Evolutionary conservation across 1,284 basidiomycete genomes (phyloP), one percentile per base, ranked within the genome.

Genomic region (Microbotryomycetes sp.): DNA sequence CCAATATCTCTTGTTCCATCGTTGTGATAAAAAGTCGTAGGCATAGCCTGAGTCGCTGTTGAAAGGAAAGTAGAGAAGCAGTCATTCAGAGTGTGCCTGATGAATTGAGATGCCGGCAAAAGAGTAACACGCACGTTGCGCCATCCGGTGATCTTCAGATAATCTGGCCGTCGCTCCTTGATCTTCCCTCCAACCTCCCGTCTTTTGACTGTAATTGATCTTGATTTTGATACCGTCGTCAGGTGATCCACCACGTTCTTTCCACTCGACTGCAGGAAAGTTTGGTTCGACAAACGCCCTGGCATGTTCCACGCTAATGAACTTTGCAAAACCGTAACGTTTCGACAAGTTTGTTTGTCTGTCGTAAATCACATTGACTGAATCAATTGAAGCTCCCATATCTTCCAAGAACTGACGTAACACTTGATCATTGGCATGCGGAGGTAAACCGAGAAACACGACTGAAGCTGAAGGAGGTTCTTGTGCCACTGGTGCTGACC

Each of bases 1-100:
- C 89, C 92, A 72, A 97, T 93, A 77, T 97, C 92, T 54, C 91
- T 82, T 62, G 89, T 94, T 1, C 92, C 92, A 72, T 97, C 92
- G 73, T 94, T 94, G 69, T 71, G 59, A 56, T 66, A 80, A 74
- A 68, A 32, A 50, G 55, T 56, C 59, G 62, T 73, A 56, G n/a
- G 68, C 56, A 16, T 68, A 88, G 81, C 48, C 86, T 83, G 1
- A 84, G 54, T 84, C 68, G 83, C 85, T 59, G 60, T 75, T 85
- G 83, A 71, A 84, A 88, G 15, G 84, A 78, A 14, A 15, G 71
- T 73, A n/a, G 50, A 72, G 32, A 86, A 22, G 89, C 88, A 4
- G 90, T 89, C 62, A 92, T 42, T 42, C 12, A 83, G 77, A 87
- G 83, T 45, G 36, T 42, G 19, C 19, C n/a, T n/a, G n/a, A 92